Conservation (phyloP, 352 stramenopile species). For the Phytophthora hybrid region DNA sequence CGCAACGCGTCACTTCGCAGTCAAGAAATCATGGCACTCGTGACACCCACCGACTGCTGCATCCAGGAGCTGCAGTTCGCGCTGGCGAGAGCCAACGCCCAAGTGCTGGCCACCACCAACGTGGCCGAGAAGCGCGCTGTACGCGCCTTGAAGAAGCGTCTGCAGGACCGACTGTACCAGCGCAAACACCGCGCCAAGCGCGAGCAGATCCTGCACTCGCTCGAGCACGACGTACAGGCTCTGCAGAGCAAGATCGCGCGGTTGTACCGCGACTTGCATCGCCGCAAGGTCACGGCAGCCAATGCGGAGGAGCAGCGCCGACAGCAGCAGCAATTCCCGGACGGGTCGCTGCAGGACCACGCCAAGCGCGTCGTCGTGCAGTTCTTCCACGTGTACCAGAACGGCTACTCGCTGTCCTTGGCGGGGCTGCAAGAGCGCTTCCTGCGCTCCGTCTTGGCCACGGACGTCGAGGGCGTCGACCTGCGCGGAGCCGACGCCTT, state of each 20-base stretch:
- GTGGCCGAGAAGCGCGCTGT: conserved; percentile 23
- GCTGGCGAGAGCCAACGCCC: conserved; percentile 15
- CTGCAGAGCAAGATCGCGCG: conserved; percentile 39
- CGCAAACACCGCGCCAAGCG: conserved; percentile 49
- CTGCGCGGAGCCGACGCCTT: conserved; percentile 18
- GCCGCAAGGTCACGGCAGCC: conserved; percentile 12
- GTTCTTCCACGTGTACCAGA: conserved; percentile 44
- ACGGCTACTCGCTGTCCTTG: conserved; percentile 34
- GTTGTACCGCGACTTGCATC: conserved; percentile 34
- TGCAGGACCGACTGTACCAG: conserved; percentile 51
- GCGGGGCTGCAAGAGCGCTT: conserved; percentile 36
- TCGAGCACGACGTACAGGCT: conserved; percentile 34
- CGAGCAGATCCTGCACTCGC: conserved; percentile 27
- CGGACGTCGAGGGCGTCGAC: conserved; percentile 34
- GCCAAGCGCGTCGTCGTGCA: conserved; percentile 33
- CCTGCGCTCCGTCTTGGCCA: conserved; percentile 35
- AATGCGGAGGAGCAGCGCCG: conserved; percentile 18
- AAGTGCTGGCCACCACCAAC: conserved; percentile 26
- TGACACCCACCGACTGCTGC: conserved; percentile 13
- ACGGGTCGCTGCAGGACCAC: conserved; percentile 26
- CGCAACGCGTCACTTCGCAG: not conserved
- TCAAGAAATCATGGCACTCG: conserved; percentile 12
- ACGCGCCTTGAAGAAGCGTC: conserved; percentile 33
- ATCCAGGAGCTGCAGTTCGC: conserved; percentile 28
- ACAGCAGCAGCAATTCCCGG: conserved; percentile 17